Evolutionary conservation across 371 early-diverging fungal genomes (phyloP), one percentile per base, ranked within the genome.

Genomic region (Basidiobolus heterosporus): DNA sequence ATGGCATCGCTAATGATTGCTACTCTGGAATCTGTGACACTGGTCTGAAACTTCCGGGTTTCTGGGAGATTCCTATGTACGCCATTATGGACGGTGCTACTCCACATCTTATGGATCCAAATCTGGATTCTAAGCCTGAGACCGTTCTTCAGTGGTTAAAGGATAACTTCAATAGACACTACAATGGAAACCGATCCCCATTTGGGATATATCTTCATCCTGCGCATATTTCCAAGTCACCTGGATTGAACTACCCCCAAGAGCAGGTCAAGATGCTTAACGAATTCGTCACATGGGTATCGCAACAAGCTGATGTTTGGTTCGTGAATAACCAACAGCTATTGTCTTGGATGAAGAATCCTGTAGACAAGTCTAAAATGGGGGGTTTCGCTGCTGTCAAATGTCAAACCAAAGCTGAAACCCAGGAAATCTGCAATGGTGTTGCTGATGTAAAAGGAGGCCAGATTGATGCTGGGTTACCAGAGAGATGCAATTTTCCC

Each of bases 371-470:
- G 24, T 66, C 67, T 22, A 59, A 75, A 41, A 52, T 78, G 23
- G 74, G 68, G 8, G 49, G 48, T 20, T 74, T 74, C 41, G 43
- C 58, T 14, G 73, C 75, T 55, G 74, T 78, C 73, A 64, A 70
- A 55, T 78, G 78, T 53, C 53, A 54, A 8, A 42, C 64, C 41
- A 74, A 81, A 11, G 68, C 65, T n/a, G 65, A 71, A 41, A 66
- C 73, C 56, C 74, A 72, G 46, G 74, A 76, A 51, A 82, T 82
- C 53, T 82, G 83, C 59, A 80, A 82, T 50, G 83, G 83, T 49
- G 57, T 79, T 36, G 71, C 75, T 50, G 70, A 64, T 35, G 63
- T 64, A 18, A 67, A 59, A 39, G 56, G 67, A 19, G 67, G 64
- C 16, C 49, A 68, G 17, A 58, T 65, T 14, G 72, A 74, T 24